Base-by-base conservation (phyloP, 352 stramenopile genomes). In the Pelagophyceae sp. region DNA sequence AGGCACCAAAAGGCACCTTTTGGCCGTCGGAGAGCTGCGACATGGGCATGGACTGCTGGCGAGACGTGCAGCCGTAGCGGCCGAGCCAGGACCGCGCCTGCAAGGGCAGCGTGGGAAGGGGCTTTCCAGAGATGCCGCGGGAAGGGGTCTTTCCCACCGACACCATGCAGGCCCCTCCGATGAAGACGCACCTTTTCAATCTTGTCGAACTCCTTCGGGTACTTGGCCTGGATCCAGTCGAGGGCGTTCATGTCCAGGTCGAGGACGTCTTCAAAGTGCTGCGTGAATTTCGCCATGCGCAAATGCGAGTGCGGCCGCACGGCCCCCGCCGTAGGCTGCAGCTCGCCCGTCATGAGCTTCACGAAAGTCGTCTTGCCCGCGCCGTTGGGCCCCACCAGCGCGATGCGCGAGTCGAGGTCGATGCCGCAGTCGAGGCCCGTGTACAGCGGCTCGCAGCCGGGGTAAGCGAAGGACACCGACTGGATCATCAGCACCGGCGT, bases 181-280 rank as follows among this genome's bases (percentile, higher is more conserved):
- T 71, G 23, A 37, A 45, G 32, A 23, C 63, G 15, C 40, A 23
- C 25, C 67, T 74, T 54, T 25, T 78, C 74, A 23, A 91, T 23
- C 64, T 88, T 89, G 75, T 89, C 88, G 76, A 91, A 74, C 1
- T 58, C 35, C 38, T 74, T 74, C 2, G 86, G 80, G 81, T 95
- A 94, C 27, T 94, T 79, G 60, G 87, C 90, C 45, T 87, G 88
- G 80, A 97, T 93, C 84, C 95, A 96, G 76, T 96, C 90, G 37
- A 96, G 86, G 23, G 96, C 95, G 11, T 89, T 90, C 87, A 96
- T 94, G 0, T 84, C 84, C 82, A 98, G 86, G 82, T 98, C 94
- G 19, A 99, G 82, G 74, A 98, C 93, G 80, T 99, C 96, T 31
- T 97, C 94, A 77, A 98, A 98, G 81, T 99, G 96, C 89, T 99